A percentile compares a stretch with the other conserved stretches of the same genome.
phyloP scores from a whole-genome alignment of 768 basidiomycete species.

The Tephrocybe sp. region DNA sequence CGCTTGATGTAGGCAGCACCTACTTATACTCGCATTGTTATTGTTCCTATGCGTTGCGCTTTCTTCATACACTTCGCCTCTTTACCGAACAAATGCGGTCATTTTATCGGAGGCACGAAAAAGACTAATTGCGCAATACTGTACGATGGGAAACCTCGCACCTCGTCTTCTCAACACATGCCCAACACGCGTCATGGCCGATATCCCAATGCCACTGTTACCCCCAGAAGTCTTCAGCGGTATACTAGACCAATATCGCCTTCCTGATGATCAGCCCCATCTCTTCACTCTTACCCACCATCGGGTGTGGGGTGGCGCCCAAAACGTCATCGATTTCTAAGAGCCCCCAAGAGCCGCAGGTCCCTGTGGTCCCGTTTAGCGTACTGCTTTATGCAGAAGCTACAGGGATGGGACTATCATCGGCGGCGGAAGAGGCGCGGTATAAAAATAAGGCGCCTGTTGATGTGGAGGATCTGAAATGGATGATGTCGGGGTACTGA shows the following conservation, averaged over 20 bases:
- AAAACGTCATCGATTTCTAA: neutral
- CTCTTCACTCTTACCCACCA: neutral
- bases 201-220: neutral
- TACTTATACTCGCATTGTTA: no score
- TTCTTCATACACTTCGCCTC: no score
- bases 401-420: slow-evolving; percentile 22
- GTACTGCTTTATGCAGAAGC: slow-evolving; percentile 18
- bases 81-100: no score
- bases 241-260: neutral
- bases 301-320: neutral
- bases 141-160: no score
- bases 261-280: neutral
- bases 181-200: no score
- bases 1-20: no score
- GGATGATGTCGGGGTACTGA: slow-evolving; percentile 3
- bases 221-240: neutral
- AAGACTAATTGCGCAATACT: no score
- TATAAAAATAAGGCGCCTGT: slow-evolving; percentile 14
- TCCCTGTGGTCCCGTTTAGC: slow-evolving; percentile 16
- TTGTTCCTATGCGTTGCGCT: no score
- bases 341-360: neutral
- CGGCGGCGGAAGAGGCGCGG: slow-evolving; percentile 8
- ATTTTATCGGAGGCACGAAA: no score
- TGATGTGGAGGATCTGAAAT: slow-evolving; percentile 16
- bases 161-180: no score